Conservation (phyloP, 306 rosid genomes). For the Acacia confusa region DNA sequence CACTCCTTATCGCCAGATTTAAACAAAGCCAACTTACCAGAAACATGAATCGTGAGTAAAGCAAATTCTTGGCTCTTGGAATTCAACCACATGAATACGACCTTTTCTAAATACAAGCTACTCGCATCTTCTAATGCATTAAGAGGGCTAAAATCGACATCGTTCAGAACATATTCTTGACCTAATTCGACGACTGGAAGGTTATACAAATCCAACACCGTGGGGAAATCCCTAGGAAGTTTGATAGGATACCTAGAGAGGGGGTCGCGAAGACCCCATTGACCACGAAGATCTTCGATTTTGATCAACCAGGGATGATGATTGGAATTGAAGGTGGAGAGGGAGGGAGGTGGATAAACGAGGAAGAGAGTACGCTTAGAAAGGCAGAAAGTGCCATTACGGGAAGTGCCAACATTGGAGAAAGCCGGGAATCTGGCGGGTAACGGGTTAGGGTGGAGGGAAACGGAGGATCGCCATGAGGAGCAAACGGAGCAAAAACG, state of each 20-base stretch:
- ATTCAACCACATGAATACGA: conserved; percentile 46
- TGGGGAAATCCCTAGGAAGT: conserved; percentile 38
- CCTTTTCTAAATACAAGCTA: conserved; percentile 68
- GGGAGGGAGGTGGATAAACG: conserved; percentile 13
- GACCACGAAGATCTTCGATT: conserved; percentile 34
- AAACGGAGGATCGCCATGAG: conserved; percentile 55
- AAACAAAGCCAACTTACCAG: conserved; percentile 70
- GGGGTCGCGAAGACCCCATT: conserved; percentile 38
- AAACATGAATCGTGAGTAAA: conserved; percentile 73
- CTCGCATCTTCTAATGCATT: conserved; percentile 17
- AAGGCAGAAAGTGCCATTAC: conserved; percentile 46
- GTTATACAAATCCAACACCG: conserved; percentile 35
- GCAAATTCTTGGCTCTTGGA: conserved; percentile 31
- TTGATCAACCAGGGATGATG: conserved; percentile 49
- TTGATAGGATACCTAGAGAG: conserved; percentile 42
- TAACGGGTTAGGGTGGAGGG: conserved; percentile 31
- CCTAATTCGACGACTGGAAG: conserved; percentile 49
- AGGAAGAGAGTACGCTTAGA: conserved; percentile 50
- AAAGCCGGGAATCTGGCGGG: conserved; percentile 49
- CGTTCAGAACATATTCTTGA: conserved; percentile 50
- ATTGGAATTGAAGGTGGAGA: neutral
- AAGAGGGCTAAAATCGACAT: conserved; percentile 31
- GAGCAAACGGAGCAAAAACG: conserved; percentile 73
- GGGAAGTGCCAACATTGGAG: conserved; percentile 45
- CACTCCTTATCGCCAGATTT: conserved; percentile 55